phyloP scores from a whole-genome alignment of 2,329 filamentous ascomycete species.

The Alternaria sp. region DNA sequence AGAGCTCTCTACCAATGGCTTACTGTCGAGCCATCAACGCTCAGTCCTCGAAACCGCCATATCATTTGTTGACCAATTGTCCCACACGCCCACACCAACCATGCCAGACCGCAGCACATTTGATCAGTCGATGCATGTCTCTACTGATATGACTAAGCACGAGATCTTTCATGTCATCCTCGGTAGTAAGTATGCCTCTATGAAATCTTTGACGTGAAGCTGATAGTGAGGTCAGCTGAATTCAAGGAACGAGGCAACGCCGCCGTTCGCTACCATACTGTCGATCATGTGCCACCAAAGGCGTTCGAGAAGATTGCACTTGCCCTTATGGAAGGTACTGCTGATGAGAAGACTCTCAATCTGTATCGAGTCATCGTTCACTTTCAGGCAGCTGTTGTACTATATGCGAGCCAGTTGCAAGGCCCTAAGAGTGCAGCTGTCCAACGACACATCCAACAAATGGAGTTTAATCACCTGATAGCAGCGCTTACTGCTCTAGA shows the following conservation, averaged over 20 bases:
- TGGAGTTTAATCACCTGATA: constrained; percentile 39
- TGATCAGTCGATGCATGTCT: constrained; percentile 32
- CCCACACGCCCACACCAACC: constrained; percentile 30
- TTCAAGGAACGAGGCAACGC: constrained; percentile 19
- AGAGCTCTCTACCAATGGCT: constrained; percentile 38
- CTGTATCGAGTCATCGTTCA: constrained; percentile 45
- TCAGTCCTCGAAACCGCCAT: constrained; percentile 43
- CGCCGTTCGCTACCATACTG: constrained; percentile 32
- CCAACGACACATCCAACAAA: constrained; percentile 35
- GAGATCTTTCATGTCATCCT: constrained; percentile 41
- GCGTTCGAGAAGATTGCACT: constrained; percentile 42
- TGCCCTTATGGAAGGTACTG: constrained; percentile 38
- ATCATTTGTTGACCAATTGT: constrained; percentile 42
- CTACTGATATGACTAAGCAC: constrained; percentile 34
- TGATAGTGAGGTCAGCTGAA: constrained; percentile 26
- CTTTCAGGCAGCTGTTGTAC: constrained; percentile 38
- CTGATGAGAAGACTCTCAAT: constrained; percentile 38
- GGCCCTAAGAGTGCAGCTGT: constrained; percentile 33
- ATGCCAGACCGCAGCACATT: constrained; percentile 37
- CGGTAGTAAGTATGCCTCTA: constrained; percentile 24
- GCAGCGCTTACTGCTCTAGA: constrained; percentile 43
- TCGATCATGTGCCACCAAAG: constrained; percentile 43
- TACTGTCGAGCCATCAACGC: constrained; percentile 37
- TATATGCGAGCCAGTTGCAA: constrained; percentile 36
- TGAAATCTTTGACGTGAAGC: neutral